A percentile compares a stretch with the other conserved stretches of the same genome.
Conservation (phyloP, 129 eudicot genomes). For the Saussurea involucrata region DNA sequence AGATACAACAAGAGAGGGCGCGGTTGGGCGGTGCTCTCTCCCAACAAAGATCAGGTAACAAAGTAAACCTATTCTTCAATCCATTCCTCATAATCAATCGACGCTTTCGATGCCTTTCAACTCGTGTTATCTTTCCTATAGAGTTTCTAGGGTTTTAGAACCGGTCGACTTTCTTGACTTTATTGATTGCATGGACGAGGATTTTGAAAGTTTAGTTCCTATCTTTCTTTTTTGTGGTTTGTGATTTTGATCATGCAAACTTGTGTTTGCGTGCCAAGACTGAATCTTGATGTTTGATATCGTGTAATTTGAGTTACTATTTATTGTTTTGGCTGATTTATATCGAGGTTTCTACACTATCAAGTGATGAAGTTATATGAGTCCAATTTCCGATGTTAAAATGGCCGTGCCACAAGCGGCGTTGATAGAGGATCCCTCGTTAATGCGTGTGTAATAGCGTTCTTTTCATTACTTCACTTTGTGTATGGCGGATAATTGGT, state of each 20-base stretch:
- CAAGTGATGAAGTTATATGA: not conserved
- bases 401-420: not conserved
- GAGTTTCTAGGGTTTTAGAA: constrained; percentile 36
- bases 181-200: constrained; percentile 16
- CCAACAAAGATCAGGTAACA: not conserved
- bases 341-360: not conserved
- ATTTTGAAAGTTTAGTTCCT: constrained; percentile 11
- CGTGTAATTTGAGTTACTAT: not conserved
- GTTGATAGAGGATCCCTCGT: not conserved
- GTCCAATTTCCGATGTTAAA: not conserved
- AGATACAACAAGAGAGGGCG: constrained; percentile 17
- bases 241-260: constrained; percentile 9
- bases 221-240: not conserved
- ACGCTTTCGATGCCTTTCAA: not conserved
- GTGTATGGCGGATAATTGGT: not conserved
- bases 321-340: not conserved
- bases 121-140: not conserved
- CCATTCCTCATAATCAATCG: not conserved
- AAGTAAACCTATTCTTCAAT: not conserved
- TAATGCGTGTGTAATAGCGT: not conserved
- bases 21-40: constrained; percentile 31
- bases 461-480: not conserved
- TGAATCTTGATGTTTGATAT: not conserved
- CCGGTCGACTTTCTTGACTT: not conserved
- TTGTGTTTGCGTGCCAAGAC: not conserved